Conservation (phyloP, 2,329 filamentous ascomycete genomes). For the Hymenoscyphus linearis region DNA sequence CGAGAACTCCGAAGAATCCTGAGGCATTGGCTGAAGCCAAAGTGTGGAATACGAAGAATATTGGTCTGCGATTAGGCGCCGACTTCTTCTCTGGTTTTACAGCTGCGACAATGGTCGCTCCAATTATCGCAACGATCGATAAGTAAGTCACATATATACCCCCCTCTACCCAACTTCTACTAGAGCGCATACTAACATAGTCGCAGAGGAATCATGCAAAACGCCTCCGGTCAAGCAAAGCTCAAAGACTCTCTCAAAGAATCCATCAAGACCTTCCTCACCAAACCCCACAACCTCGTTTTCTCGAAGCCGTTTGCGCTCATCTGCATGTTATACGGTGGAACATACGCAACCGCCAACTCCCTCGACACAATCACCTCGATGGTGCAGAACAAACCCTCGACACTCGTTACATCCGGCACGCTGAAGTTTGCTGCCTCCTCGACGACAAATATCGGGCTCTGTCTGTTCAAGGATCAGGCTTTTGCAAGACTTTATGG, state of each 20-base stretch:
- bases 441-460: constrained; percentile 72
- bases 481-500: constrained; percentile 81
- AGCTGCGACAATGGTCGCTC: constrained; percentile 73
- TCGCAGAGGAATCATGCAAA: constrained; percentile 69
- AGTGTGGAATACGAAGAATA: constrained; percentile 70
- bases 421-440: constrained; percentile 77
- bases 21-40: constrained; percentile 16
- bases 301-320: constrained; percentile 62
- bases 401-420: constrained; percentile 64
- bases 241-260: constrained; percentile 53
- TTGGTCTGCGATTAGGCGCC: constrained; percentile 60
- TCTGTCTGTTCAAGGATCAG: constrained; percentile 87
- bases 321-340: constrained; percentile 72
- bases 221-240: constrained; percentile 63
- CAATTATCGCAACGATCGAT: constrained; percentile 83
- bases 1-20: constrained; percentile 12
- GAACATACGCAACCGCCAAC: constrained; percentile 88
- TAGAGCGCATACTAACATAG: constrained; percentile 16
- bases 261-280: constrained; percentile 52
- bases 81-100: constrained; percentile 65
- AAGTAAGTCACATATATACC: constrained; percentile 45
- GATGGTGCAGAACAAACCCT: constrained; percentile 52
- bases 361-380: constrained; percentile 73
- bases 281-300: constrained; percentile 56
- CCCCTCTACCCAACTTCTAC: background rate